phyloP scores from a whole-genome alignment of 257 asterid genomes.

The Gynochthodes officinalis region DNA sequence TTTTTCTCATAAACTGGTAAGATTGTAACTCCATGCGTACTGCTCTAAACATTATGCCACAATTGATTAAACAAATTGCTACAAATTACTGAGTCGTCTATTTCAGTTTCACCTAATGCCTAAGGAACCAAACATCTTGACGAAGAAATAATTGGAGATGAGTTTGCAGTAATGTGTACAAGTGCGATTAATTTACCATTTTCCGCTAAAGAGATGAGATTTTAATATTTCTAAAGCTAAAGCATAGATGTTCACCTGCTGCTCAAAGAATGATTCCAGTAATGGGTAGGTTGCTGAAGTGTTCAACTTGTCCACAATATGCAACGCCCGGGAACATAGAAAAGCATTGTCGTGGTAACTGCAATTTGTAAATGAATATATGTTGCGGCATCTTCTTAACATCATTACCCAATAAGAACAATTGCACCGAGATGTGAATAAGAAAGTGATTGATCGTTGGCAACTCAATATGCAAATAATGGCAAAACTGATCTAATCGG shows the following conservation, averaged over 20 bases:
- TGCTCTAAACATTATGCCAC: not conserved
- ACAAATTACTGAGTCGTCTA: too few species aligned
- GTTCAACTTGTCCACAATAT: slow-evolving; percentile 49
- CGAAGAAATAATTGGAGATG: too few species aligned
- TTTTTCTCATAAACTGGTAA: not conserved
- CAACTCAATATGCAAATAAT: too few species aligned
- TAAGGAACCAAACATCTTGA: too few species aligned
- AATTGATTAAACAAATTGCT: too few species aligned
- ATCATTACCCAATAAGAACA: not conserved
- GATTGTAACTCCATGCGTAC: not conserved
- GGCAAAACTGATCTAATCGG: too few species aligned
- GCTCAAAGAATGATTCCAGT: slow-evolving; percentile 61
- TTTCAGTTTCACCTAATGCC: too few species aligned
- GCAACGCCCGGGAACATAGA: slow-evolving; percentile 68
- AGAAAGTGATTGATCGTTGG: too few species aligned
- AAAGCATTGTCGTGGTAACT: slow-evolving; percentile 89
- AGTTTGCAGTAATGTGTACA: too few species aligned
- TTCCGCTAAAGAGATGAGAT: not conserved
- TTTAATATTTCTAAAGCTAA: not conserved
- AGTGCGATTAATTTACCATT: not conserved
- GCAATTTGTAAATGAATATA: slow-evolving; percentile 23
- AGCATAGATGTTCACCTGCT: slow-evolving; percentile 43
- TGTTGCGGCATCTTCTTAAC: slow-evolving; percentile 1
- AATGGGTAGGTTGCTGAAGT: slow-evolving; percentile 49
- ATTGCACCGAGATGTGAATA: too few species aligned